Evolutionary conservation across 2,329 filamentous ascomycete genomes (phyloP).

Genomic region (Colletotrichum shisoi): DNA sequence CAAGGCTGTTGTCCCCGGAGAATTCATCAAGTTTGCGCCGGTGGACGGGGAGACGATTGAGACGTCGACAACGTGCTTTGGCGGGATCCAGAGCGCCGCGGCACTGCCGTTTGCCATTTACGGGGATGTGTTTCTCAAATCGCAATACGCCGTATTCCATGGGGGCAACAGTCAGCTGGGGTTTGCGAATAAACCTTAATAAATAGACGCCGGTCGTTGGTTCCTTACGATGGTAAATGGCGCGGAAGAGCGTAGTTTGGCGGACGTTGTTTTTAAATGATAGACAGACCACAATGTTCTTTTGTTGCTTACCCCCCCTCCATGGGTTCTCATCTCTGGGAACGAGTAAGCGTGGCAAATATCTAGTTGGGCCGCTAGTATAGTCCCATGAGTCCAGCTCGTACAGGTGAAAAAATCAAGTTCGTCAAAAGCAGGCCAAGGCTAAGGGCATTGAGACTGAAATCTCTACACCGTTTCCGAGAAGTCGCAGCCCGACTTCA

Average conservation of each 20-base stretch:
- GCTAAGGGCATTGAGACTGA: too few species aligned
- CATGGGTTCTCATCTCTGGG: too few species aligned
- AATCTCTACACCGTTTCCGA: too few species aligned
- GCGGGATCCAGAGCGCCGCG: constrained; percentile 51
- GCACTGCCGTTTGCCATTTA: constrained; percentile 52
- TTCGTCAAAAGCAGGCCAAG: too few species aligned
- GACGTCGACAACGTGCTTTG: constrained; percentile 46
- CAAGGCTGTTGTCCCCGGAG: constrained; percentile 48
- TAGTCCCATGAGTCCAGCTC: too few species aligned
- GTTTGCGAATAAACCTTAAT: constrained; percentile 51
- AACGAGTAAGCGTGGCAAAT: too few species aligned
- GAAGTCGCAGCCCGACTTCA: too few species aligned
- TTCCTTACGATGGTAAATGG: background rate
- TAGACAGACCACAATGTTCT: background rate
- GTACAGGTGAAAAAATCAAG: too few species aligned
- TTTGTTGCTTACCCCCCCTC: too few species aligned
- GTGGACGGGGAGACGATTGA: constrained; percentile 39
- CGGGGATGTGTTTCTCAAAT: constrained; percentile 54
- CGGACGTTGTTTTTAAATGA: background rate
- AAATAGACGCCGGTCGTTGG: constrained; percentile 16
- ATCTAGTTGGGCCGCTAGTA: too few species aligned
- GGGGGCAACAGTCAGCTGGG: constrained; percentile 47
- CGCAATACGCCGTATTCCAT: constrained; percentile 56
- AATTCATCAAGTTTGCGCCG: constrained; percentile 51
- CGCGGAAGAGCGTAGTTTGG: background rate